Base-by-base conservation (phyloP, 257 asterid genomes). In the Nicotiana paniculata region DNA sequence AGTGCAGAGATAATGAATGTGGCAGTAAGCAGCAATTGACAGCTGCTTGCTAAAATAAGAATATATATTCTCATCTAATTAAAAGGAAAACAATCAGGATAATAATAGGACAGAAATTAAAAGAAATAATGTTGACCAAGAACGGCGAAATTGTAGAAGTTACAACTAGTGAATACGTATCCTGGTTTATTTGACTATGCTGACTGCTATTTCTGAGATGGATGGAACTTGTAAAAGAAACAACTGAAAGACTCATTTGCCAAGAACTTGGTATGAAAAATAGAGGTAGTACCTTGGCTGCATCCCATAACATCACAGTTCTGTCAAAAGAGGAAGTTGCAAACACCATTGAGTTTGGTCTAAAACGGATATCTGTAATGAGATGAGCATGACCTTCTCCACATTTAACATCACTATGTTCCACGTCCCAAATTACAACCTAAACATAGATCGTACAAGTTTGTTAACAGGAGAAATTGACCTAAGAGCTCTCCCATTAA, bases 251-350 rank as follows among this genome's bases (percentile, higher is more conserved):
- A 75, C 24, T 51, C 46, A 75, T 75, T 75, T 24, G 4, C 26
- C 16, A 51, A 75, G 63, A 24, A 75, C 16, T 62, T 75, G 80
- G 26, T 74, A 79, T 26, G 39, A 57, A 17, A 46, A 81, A 75
- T 75, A 3, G 80, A 75, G 26, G 16, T 51, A 68, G 74, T 77
- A 91, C 93, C 84, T 84, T 84, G 82, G 43, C 21, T 69, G 89
- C 90, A 77, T 91, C 87, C 89, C 90, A 89, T 86, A 91, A 77
- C 81, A 63, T 87, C 77, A 90, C 81, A 12, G 68, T 85, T 85
- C 53, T 86, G 69, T 91, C 93, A 62, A 84, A 84, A 17, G 91
- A 90, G 39, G 92, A 88, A 48, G 92, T 88, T n/a, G 92, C 93
- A 28, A 90, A 85, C 51, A 83, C 26, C 32, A 61, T 26, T 81